phyloP scores from a whole-genome alignment of 1,139 yeast species.

The Magnusiomyces fungicola region DNA sequence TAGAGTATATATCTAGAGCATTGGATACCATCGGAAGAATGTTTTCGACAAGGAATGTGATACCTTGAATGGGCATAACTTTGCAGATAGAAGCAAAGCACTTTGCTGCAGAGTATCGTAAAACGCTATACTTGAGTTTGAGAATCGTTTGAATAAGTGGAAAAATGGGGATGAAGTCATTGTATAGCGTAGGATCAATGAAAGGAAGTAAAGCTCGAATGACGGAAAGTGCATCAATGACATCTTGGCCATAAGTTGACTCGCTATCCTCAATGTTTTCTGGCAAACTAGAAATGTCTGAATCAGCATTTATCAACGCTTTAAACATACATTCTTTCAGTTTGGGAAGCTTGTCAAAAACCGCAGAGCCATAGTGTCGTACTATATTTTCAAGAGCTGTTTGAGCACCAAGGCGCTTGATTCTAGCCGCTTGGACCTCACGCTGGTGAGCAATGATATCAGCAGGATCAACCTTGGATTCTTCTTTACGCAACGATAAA shows the following conservation, averaged over 20 bases:
- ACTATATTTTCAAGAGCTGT: conserved; percentile 53
- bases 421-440: conserved; percentile 63
- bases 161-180: conserved; percentile 41
- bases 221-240: conserved; percentile 83
- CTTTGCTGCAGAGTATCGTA: conserved; percentile 86
- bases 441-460: conserved; percentile 58
- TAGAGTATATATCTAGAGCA: conserved; percentile 63
- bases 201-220: conserved; percentile 66
- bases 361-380: conserved; percentile 41
- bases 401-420: conserved; percentile 79
- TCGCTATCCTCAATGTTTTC: conserved; percentile 40
- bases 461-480: conserved; percentile 58
- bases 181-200: conserved; percentile 44
- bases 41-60: conserved; percentile 70
- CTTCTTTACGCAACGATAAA: conserved; percentile 74
- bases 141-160: conserved; percentile 55
- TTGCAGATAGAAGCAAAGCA: conserved; percentile 78
- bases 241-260: conserved; percentile 60
- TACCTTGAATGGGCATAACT: conserved; percentile 64
- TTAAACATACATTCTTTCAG: conserved; percentile 60
- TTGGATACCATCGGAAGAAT: conserved; percentile 76
- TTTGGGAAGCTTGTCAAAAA: conserved; percentile 62
- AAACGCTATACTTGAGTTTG: conserved; percentile 63
- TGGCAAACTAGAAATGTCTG: conserved; percentile 23
- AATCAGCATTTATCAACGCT: conserved; percentile 42